Evolutionary conservation across 306 rosid genomes (phyloP).

Genomic region (Ziziphus jujuba): DNA sequence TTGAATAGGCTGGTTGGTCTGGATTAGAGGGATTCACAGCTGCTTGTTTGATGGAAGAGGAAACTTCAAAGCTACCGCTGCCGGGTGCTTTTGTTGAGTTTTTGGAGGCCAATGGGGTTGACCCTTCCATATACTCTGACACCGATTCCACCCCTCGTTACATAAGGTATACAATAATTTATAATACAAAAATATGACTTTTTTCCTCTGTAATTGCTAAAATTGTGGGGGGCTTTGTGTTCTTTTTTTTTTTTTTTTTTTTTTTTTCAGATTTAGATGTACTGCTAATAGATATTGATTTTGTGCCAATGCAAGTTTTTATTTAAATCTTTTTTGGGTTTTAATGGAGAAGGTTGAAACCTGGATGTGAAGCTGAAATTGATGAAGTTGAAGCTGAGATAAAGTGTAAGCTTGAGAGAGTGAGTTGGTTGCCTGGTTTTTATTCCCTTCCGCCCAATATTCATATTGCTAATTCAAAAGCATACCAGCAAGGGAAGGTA

Average conservation of each 20-base stretch:
- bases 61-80: constrained; percentile 37
- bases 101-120: constrained; percentile 60
- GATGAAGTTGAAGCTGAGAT: constrained; percentile 69
- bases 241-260: not conserved
- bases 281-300: not conserved
- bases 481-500: constrained; percentile 79
- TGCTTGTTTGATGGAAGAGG: constrained; percentile 28
- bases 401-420: constrained; percentile 55
- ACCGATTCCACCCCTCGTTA: constrained; percentile 74
- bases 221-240: not conserved
- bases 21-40: not conserved
- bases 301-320: not conserved
- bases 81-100: constrained; percentile 66
- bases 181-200: not conserved
- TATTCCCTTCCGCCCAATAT: constrained; percentile 65
- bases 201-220: not conserved
- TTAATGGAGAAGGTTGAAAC: constrained; percentile 58
- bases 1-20: too few relatives aligned
- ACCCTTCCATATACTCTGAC: constrained; percentile 67
- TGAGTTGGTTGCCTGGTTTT: constrained; percentile 72
- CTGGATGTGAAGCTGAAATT: constrained; percentile 59
- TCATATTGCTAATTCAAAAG: constrained; percentile 66
- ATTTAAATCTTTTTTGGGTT: not conserved
- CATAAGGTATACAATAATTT: constrained; percentile 50
- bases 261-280: not conserved